Evolutionary conservation across 768 basidiomycete genomes (phyloP).

Genomic region (Phlebiopsis flavidoalba): DNA sequence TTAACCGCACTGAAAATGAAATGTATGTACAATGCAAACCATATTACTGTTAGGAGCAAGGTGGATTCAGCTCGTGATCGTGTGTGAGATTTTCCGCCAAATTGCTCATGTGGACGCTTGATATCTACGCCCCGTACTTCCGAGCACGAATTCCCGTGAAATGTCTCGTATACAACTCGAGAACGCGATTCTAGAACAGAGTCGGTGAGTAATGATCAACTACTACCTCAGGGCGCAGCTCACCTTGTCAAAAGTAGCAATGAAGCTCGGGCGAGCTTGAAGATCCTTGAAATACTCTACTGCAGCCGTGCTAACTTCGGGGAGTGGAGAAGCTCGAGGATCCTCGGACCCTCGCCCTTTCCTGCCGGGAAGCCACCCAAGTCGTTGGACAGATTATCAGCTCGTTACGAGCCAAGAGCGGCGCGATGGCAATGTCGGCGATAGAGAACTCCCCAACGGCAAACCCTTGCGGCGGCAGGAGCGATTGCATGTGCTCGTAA

Average conservation of each 20-base stretch:
- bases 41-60: too few relatives aligned
- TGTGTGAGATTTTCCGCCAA: background rate
- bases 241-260: constrained; percentile 50
- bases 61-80: too few relatives aligned
- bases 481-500: constrained; percentile 42
- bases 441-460: constrained; percentile 45
- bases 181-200: constrained; percentile 16
- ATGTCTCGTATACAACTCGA: constrained; percentile 16
- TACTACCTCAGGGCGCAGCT: constrained; percentile 8
- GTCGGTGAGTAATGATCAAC: too few relatives aligned
- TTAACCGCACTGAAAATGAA: background rate
- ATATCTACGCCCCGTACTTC: constrained; percentile 3
- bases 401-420: constrained; percentile 54
- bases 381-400: constrained; percentile 42
- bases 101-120: too few relatives aligned
- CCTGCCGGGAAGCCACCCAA: constrained; percentile 46
- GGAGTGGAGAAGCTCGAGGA: constrained; percentile 37
- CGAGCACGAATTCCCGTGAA: constrained; percentile 11
- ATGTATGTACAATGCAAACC: background rate
- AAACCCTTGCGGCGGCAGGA: constrained; percentile 45
- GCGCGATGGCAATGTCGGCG: constrained; percentile 57
- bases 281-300: constrained; percentile 44
- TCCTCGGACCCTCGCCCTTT: constrained; percentile 42
- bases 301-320: constrained; percentile 46
- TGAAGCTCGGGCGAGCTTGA: constrained; percentile 47